Conservation (phyloP, 2,329 filamentous ascomycete genomes). For the Thermoascus crustaceus region DNA sequence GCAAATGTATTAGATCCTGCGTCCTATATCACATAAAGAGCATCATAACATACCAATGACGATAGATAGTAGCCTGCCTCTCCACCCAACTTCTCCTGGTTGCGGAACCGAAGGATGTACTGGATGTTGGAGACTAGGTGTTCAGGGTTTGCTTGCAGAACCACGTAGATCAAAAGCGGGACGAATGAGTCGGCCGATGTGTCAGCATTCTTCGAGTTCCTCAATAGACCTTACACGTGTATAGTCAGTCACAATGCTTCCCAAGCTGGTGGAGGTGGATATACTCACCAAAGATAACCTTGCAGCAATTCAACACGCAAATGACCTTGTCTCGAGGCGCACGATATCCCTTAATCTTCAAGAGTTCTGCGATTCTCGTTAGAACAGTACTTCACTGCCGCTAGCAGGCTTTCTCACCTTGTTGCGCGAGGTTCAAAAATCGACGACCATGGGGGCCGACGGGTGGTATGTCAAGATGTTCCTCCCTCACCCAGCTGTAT, state of each 20-base stretch:
- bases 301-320: constrained; percentile 96
- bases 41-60: constrained; percentile 57
- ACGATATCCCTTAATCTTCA: constrained; percentile 94
- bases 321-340: constrained; percentile 98
- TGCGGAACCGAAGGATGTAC: constrained; percentile 93
- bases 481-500: constrained; percentile 88
- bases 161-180: constrained; percentile 89
- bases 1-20: constrained; percentile 8
- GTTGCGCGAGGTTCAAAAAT: constrained; percentile 81
- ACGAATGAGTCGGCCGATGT: constrained; percentile 96
- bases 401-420: constrained; percentile 48
- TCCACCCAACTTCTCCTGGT: constrained; percentile 94
- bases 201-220: constrained; percentile 77
- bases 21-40: constrained; percentile 1
- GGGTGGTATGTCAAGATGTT: constrained; percentile 84
- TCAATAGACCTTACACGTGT: constrained; percentile 58
- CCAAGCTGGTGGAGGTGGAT: background rate
- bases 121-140: constrained; percentile 96
- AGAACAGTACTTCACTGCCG: constrained; percentile 4
- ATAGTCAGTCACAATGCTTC: background rate
- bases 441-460: constrained; percentile 78
- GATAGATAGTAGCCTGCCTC: constrained; percentile 98
- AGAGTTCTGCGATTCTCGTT: constrained; percentile 56
- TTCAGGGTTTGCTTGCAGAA: constrained; percentile 87
- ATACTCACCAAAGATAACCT: constrained; percentile 83